phyloP scores from a whole-genome alignment of 2,329 filamentous ascomycete species.

The Thyridium curvatum region DNA sequence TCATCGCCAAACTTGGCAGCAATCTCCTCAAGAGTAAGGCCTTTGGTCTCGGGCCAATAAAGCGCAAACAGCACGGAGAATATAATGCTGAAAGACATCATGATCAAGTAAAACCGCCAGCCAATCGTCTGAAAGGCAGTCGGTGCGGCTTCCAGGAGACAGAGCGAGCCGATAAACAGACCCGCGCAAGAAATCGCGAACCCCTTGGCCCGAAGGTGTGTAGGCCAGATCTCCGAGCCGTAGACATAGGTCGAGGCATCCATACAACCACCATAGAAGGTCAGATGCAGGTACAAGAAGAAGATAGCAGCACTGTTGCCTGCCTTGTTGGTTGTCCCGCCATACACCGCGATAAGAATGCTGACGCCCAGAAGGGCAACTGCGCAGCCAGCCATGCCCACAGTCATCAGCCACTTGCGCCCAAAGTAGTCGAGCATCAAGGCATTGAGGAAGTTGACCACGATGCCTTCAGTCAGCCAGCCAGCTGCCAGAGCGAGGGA shows the following conservation, averaged over 20 bases:
- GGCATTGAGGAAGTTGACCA: conserved; percentile 7
- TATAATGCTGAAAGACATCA: conserved; percentile 27
- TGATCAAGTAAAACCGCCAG: conserved; percentile 44
- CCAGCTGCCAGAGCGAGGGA: conserved; percentile 5
- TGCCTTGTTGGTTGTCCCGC: no score
- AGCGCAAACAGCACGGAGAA: conserved; percentile 26
- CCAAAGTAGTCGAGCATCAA: conserved; percentile 8
- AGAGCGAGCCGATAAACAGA: conserved; percentile 4
- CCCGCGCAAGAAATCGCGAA: conserved; percentile 2
- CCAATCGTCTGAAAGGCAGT: conserved; percentile 17
- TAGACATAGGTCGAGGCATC: conserved; percentile 3
- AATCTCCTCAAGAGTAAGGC: conserved; percentile 23
- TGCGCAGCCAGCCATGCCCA: conserved; percentile 3
- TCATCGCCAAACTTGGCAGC: conserved; percentile 23
- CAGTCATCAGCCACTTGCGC: conserved; percentile 4
- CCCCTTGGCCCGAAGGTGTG: conserved; percentile 4
- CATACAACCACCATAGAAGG: background rate
- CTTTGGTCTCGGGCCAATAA: conserved; percentile 25
- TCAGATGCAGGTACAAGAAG: no score
- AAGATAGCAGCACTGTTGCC: no score
- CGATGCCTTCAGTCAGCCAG: conserved; percentile 4
- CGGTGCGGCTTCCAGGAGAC: background rate
- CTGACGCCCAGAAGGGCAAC: background rate
- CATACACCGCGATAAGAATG: background rate
- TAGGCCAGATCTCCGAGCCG: conserved; percentile 5